Percentiles rank a stretch among this genome's conserved stretches.
phyloP scores from a whole-genome alignment of 257 asterid genomes.

The Fraxinus quadrangulata region DNA sequence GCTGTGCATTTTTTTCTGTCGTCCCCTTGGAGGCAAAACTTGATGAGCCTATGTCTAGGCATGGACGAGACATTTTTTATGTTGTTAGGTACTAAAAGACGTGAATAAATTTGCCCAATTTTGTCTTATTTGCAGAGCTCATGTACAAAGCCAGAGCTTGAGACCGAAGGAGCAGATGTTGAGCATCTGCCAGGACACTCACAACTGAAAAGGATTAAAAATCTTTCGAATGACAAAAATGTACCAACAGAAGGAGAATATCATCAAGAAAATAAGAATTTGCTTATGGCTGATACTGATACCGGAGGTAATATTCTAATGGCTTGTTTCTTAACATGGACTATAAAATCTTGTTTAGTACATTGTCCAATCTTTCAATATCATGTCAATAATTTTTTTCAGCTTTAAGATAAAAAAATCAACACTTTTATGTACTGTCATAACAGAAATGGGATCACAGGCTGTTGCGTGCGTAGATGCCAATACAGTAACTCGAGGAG shows the following conservation, averaged over 20 bases:
- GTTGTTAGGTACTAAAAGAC: neutral
- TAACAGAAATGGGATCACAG: conserved; percentile 34
- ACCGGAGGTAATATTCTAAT: conserved; percentile 37
- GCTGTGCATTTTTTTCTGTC: neutral
- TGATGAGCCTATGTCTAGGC: neutral
- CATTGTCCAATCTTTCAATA: neutral
- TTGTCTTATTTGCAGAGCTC: conserved; percentile 66
- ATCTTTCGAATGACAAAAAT: conserved; percentile 32
- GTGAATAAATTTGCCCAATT: neutral
- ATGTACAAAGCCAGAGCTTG: conserved; percentile 72
- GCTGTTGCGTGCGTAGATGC: conserved; percentile 27
- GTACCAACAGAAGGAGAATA: conserved; percentile 36
- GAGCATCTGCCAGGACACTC: conserved; percentile 34
- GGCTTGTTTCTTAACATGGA: neutral
- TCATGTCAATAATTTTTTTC: neutral
- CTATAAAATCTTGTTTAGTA: neutral
- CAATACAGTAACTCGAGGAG: conserved; percentile 28
- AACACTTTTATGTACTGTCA: neutral
- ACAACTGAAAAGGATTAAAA: conserved; percentile 35
- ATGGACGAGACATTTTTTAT: no score
- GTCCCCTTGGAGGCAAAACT: neutral
- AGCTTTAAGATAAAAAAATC: conserved; percentile 17
- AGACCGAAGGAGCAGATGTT: conserved; percentile 45
- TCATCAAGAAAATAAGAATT: conserved; percentile 28
- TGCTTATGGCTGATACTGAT: conserved; percentile 32